A percentile compares a stretch with the other conserved stretches of the same genome.
phyloP scores from a whole-genome alignment of 2,329 filamentous ascomycete genomes.

The Drechslerella coelobrocha region DNA sequence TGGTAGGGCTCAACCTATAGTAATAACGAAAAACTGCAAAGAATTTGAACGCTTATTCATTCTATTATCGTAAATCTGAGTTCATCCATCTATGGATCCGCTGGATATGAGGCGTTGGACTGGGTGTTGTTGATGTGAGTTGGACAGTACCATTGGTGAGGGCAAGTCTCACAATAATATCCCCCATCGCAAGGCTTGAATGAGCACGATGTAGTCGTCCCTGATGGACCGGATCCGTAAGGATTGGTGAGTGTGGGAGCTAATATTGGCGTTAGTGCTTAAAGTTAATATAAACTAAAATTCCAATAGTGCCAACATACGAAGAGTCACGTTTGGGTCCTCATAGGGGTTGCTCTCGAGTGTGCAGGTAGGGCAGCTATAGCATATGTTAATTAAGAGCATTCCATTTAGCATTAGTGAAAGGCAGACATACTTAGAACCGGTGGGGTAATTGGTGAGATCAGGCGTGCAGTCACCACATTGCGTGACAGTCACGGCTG shows the following conservation, averaged over 20 bases:
- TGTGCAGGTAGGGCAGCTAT: constrained; percentile 28
- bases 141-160: constrained; percentile 48
- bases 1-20: not conserved
- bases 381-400: not conserved
- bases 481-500: constrained; percentile 31
- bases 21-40: constrained; percentile 5
- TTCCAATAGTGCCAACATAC: too few relatives aligned
- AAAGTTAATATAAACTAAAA: too few relatives aligned
- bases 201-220: constrained; percentile 26
- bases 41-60: not conserved
- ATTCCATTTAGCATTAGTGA: not conserved
- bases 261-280: constrained; percentile 11
- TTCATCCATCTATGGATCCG: constrained; percentile 1
- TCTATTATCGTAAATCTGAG: not conserved
- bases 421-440: not conserved
- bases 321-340: not conserved
- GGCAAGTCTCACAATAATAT: constrained; percentile 42
- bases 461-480: constrained; percentile 1
- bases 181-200: constrained; percentile 41
- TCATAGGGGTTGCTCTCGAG: constrained; percentile 11
- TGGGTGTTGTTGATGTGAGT: constrained; percentile 12
- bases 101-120: constrained; percentile 13
- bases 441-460: constrained; percentile 1
- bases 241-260: not conserved
- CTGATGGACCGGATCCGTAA: constrained; percentile 9